Conservation (phyloP, 2,329 filamentous ascomycete genomes). For the Plenodomus lindquistii region DNA sequence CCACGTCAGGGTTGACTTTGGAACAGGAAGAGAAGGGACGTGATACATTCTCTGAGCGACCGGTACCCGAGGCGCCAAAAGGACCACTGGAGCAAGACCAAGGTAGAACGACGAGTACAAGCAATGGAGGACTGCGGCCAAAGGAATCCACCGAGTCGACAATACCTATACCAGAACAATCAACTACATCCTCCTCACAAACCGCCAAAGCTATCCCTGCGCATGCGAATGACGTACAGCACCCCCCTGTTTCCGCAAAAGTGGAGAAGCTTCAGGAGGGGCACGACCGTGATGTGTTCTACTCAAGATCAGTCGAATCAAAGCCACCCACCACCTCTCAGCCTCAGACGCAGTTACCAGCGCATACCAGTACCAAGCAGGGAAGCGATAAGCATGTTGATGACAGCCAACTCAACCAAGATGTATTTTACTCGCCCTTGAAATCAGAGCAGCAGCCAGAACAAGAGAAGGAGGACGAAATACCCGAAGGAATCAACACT, state of each 20-base stretch:
- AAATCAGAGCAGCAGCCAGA: constrained; percentile 26
- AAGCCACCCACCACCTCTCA: constrained; percentile 56
- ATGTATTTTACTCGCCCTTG: constrained; percentile 55
- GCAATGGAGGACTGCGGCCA: constrained; percentile 40
- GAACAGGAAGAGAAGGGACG: constrained; percentile 34
- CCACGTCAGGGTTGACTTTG: constrained; percentile 40
- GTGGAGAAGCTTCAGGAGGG: constrained; percentile 38
- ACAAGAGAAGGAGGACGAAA: constrained; percentile 43
- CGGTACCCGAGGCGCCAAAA: constrained; percentile 42
- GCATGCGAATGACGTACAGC: constrained; percentile 51
- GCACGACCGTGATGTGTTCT: constrained; percentile 61
- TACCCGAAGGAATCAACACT: constrained; percentile 62
- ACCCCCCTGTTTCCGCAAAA: constrained; percentile 22
- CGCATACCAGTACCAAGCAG: constrained; percentile 53
- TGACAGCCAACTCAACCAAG: constrained; percentile 56
- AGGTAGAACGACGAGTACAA: constrained; percentile 7
- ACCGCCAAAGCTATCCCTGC: constrained; percentile 60
- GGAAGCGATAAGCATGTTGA: constrained; percentile 46
- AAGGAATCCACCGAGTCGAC: constrained; percentile 46
- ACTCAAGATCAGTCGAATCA: constrained; percentile 53
- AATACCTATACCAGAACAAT: constrained; percentile 44
- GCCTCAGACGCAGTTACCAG: constrained; percentile 60
- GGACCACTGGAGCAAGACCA: constrained; percentile 39
- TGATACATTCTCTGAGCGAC: constrained; percentile 40
- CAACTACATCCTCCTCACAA: constrained; percentile 43